A percentile compares a stretch with the other conserved stretches of the same genome.
These are phyloP conservation scores for Glonium stellatum DNA, from an alignment of 495 filamentous ascomycete species.

Conservation along the genomic window DNA sequence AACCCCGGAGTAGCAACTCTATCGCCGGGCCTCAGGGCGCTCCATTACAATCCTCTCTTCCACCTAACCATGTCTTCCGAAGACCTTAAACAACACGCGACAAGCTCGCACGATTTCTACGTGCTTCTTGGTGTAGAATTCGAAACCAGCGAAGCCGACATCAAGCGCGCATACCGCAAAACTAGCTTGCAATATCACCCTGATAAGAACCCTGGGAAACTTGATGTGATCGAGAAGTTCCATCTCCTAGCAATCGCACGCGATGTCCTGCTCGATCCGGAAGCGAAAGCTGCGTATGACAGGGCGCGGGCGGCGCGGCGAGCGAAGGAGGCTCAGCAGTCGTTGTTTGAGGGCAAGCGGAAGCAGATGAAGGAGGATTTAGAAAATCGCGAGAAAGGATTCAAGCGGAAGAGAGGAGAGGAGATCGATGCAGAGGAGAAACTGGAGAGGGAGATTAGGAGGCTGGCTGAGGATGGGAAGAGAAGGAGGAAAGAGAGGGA, in stretches of 20 bases:
- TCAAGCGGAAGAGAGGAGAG: constrained; percentile 43
- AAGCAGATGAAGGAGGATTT: constrained; percentile 71
- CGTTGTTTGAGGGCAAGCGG: constrained; percentile 58
- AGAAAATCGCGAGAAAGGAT: constrained; percentile 53
- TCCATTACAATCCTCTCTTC: not conserved
- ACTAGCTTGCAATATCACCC: constrained; percentile 87
- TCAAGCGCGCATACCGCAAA: constrained; percentile 82
- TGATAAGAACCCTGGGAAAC: constrained; percentile 61
- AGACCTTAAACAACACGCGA: constrained; percentile 50
- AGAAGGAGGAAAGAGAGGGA: constrained; percentile 36
- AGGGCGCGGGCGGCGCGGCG: constrained; percentile 56
- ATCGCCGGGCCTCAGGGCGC: too few species aligned
- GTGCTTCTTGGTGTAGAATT: constrained; percentile 63
- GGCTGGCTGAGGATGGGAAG: constrained; percentile 57
- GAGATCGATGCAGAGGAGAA: constrained; percentile 53
- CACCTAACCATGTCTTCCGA: constrained; percentile 41
- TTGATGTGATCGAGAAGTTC: constrained; percentile 60
- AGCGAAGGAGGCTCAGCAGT: constrained; percentile 56
- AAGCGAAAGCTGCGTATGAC: constrained; percentile 59
- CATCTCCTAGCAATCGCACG: constrained; percentile 65
- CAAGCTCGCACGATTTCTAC: constrained; percentile 69
- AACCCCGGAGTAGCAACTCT: too few species aligned
- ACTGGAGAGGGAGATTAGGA: constrained; percentile 52
- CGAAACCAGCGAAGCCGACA: constrained; percentile 58
- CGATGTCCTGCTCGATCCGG: constrained; percentile 61